Evolutionary conservation across 257 asterid genomes (phyloP).

Genomic region (Forsythia suspensa): DNA sequence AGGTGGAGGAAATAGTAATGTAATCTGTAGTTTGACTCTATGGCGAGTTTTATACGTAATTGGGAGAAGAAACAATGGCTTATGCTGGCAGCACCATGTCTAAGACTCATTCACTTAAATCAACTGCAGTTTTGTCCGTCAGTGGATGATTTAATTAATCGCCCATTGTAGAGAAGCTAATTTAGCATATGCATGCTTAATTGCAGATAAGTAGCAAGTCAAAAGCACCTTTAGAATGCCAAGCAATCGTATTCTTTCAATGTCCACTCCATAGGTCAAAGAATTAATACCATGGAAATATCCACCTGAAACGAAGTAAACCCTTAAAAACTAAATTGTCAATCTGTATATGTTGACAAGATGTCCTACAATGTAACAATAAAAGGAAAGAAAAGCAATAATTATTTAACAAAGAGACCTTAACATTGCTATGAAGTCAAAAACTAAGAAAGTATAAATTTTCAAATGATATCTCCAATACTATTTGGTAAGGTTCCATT

Average conservation of each 20-base stretch:
- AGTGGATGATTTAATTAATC: too few species aligned
- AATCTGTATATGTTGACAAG: conserved; percentile 20
- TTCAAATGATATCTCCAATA: background rate
- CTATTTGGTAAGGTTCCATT: background rate
- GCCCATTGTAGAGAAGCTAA: background rate
- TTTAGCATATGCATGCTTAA: background rate
- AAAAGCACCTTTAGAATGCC: conserved; percentile 83
- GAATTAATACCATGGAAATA: conserved; percentile 80
- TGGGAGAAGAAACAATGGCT: too few species aligned
- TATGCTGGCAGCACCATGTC: too few species aligned
- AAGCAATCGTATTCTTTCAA: conserved; percentile 63
- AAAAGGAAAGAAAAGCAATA: background rate
- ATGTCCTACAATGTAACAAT: background rate
- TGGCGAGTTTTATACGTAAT: too few species aligned
- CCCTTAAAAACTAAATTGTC: conserved; percentile 4
- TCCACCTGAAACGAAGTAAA: conserved; percentile 63
- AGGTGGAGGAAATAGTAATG: too few species aligned
- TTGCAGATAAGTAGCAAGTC: background rate
- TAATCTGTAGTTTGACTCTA: too few species aligned
- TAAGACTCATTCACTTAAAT: too few species aligned
- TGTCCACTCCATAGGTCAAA: conserved; percentile 84
- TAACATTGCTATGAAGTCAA: conserved; percentile 7
- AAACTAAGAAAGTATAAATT: conserved; percentile 3
- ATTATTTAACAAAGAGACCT: background rate
- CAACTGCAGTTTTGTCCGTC: too few species aligned